These are phyloP conservation scores for Coemansia biformis DNA, from an alignment of 192 early-diverging fungal genomes.

Conservation along the genomic window DNA sequence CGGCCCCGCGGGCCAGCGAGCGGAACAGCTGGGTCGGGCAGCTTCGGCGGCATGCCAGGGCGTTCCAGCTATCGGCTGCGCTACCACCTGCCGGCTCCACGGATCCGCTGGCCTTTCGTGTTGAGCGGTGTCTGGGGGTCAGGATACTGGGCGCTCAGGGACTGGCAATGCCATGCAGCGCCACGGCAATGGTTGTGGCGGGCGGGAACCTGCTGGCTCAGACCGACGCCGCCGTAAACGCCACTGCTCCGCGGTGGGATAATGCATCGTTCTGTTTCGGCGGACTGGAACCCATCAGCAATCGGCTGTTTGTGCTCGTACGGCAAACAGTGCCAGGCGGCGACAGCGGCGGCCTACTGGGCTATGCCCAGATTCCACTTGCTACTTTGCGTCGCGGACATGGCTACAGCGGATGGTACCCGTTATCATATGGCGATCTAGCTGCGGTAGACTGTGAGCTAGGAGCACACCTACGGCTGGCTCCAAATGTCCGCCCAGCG, in stretches of 20 bases:
- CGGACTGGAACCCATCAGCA: constrained; percentile 21
- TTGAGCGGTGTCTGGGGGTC: constrained; percentile 44
- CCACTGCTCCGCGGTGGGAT: constrained; percentile 8
- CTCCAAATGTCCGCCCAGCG: constrained; percentile 12
- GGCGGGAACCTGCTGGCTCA: constrained; percentile 31
- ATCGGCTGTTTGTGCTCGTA: constrained; percentile 18
- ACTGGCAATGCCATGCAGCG: constrained; percentile 5
- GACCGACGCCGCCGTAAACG: constrained; percentile 8
- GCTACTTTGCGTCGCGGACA: constrained; percentile 23
- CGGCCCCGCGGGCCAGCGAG: constrained; percentile 25
- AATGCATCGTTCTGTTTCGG: constrained; percentile 27
- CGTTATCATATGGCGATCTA: constrained; percentile 30
- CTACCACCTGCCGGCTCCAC: not conserved
- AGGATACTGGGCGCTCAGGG: constrained; percentile 27
- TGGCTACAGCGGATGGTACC: constrained; percentile 50
- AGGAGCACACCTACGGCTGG: constrained; percentile 18
- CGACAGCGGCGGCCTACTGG: constrained; percentile 14
- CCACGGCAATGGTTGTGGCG: constrained; percentile 14
- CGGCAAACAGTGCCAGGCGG: constrained; percentile 8
- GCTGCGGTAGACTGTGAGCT: constrained; percentile 4
- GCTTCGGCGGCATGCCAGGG: constrained; percentile 22
- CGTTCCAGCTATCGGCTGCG: not conserved
- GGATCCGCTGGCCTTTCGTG: constrained; percentile 17
- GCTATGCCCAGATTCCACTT: constrained; percentile 36
- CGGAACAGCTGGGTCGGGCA: constrained; percentile 38